A percentile compares a stretch with the other conserved stretches of the same genome.
Evolutionary conservation across 176 grass and related monocot species (phyloP).

Genomic region (Ananas comosus): DNA sequence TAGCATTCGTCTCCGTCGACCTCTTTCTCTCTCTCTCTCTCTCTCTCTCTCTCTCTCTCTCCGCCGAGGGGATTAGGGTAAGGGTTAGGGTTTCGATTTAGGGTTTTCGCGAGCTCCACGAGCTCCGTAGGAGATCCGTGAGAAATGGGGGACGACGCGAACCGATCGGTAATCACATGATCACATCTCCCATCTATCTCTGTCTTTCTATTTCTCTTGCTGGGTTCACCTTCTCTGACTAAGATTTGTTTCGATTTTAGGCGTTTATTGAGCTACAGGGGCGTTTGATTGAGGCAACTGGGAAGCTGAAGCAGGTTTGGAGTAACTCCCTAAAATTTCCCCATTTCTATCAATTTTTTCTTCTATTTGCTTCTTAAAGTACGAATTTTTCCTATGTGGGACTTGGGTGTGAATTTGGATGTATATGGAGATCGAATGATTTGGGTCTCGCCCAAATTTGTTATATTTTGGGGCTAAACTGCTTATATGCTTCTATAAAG

Average conservation of each 20-base stretch:
- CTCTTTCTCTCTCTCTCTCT: too few relatives aligned
- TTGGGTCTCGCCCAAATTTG: neutral
- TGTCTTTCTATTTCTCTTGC: neutral
- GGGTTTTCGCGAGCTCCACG: conserved; percentile 22
- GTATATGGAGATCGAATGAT: neutral
- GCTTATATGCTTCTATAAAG: too few relatives aligned
- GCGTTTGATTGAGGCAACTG: conserved; percentile 56
- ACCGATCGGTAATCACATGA: conserved; percentile 39
- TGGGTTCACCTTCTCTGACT: neutral
- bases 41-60: too few relatives aligned
- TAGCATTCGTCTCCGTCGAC: too few relatives aligned
- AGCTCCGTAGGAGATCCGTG: too few relatives aligned
- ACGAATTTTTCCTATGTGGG: neutral
- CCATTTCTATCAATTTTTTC: neutral
- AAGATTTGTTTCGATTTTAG: conserved; percentile 16
- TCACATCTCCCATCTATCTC: neutral
- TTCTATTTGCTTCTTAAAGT: neutral
- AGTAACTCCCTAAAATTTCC: neutral
- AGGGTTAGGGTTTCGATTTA: conserved; percentile 42
- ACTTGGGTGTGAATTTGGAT: neutral
- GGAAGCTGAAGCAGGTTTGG: conserved; percentile 73
- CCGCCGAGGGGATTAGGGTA: neutral
- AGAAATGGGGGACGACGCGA: conserved; percentile 63
- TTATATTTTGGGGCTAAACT: too few relatives aligned
- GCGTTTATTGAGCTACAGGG: conserved; percentile 86